These are phyloP conservation scores for Penicillium verhagenii DNA, from an alignment of 495 filamentous ascomycete genomes.

Conservation along the genomic window DNA sequence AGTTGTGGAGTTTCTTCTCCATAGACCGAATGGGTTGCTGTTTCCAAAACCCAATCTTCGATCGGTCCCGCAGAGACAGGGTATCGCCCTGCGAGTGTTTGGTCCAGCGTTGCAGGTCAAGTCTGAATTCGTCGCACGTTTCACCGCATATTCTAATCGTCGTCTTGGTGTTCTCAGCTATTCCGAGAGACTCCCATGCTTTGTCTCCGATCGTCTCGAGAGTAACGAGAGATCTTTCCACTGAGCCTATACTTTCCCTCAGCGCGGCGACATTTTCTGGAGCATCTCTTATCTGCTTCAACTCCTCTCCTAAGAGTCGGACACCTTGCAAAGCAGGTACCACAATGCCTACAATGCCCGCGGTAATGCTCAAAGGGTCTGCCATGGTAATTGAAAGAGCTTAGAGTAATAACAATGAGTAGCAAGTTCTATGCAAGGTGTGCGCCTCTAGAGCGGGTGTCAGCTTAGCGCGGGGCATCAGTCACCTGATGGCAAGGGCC, in stretches of 20 bases:
- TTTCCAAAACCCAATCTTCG: conserved; percentile 12
- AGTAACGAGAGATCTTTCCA: conserved; percentile 30
- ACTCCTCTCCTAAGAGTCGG: conserved; percentile 34
- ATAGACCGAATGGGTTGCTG: conserved; percentile 7
- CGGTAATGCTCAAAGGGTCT: conserved; percentile 38
- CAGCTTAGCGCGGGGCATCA: neutral
- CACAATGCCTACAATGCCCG: conserved; percentile 34
- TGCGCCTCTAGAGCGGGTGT: neutral
- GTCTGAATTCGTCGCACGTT: conserved; percentile 26
- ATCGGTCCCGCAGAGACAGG: conserved; percentile 7
- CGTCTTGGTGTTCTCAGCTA: conserved; percentile 29
- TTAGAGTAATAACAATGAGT: neutral
- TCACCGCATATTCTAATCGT: conserved; percentile 26
- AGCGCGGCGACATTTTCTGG: conserved; percentile 33
- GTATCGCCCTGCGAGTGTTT: conserved; percentile 4
- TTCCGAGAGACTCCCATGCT: conserved; percentile 31
- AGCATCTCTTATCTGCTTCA: conserved; percentile 39
- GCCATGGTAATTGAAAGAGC: conserved; percentile 14
- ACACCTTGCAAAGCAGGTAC: conserved; percentile 36
- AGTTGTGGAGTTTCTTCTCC: conserved; percentile 9
- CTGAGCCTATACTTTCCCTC: conserved; percentile 28
- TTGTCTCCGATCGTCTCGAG: conserved; percentile 32
- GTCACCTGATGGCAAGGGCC: neutral
- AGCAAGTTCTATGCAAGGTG: no score
- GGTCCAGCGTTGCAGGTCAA: conserved; percentile 13